Conservation (phyloP, 768 basidiomycete species). For the Roridomyces roridus region DNA sequence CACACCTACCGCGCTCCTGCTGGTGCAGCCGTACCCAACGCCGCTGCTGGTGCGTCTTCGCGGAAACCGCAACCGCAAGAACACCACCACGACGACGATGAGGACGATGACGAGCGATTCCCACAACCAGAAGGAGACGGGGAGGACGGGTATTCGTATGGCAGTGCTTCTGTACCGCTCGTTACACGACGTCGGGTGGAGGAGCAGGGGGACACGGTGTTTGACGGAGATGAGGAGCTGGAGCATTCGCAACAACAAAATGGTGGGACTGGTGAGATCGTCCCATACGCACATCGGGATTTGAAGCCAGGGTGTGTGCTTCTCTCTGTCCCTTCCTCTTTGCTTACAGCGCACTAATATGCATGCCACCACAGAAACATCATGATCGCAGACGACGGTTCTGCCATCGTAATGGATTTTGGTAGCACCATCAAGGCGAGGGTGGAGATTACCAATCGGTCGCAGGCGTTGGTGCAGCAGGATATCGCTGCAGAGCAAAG, state of each 20-base stretch:
- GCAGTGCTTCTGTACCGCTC: constrained; percentile 59
- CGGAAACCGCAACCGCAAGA: constrained; percentile 12
- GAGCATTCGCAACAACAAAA: constrained; percentile 42
- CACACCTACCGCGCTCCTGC: constrained; percentile 79
- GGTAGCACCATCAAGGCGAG: constrained; percentile 91
- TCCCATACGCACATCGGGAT: constrained; percentile 96
- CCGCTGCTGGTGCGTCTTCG: neutral
- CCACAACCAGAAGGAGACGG: constrained; percentile 78
- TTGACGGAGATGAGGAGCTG: constrained; percentile 81
- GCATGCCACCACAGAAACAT: constrained; percentile 76
- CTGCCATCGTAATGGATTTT: constrained; percentile 97
- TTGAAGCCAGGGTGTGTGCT: constrained; percentile 88
- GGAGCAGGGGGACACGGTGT: constrained; percentile 68
- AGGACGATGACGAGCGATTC: constrained; percentile 74
- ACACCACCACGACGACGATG: constrained; percentile 45
- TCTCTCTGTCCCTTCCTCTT: neutral
- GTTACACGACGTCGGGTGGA: constrained; percentile 59
- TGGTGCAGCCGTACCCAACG: constrained; percentile 36
- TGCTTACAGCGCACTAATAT: neutral
- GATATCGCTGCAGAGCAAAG: constrained; percentile 98
- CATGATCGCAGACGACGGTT: constrained; percentile 94
- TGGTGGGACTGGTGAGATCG: constrained; percentile 54
- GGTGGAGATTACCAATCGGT: constrained; percentile 79
- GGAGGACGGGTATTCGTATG: constrained; percentile 79
- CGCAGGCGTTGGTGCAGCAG: constrained; percentile 89